Evolutionary conservation across 768 basidiomycete genomes (phyloP).

Genomic region (Tulasnella sp.): DNA sequence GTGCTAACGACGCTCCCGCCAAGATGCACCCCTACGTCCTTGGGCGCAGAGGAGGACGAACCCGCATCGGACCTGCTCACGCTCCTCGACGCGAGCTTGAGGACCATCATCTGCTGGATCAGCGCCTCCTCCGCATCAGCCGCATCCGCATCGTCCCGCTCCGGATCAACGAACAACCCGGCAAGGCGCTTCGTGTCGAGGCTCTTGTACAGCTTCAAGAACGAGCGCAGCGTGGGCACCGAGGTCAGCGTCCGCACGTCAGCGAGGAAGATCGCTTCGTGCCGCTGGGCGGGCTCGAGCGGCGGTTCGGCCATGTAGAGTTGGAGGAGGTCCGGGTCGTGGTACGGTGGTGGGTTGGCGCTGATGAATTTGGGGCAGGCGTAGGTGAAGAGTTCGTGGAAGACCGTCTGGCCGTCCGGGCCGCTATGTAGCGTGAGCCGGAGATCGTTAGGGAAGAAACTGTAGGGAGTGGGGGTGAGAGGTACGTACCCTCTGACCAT

Average conservation of each 20-base stretch:
- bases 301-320: constrained; percentile 43
- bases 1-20: constrained; percentile 84
- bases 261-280: constrained; percentile 76
- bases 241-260: constrained; percentile 71
- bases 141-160: constrained; percentile 35
- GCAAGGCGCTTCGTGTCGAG: constrained; percentile 89
- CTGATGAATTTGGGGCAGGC: constrained; percentile 97
- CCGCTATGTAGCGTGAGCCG: constrained; percentile 27
- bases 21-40: constrained; percentile 50
- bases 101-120: constrained; percentile 93
- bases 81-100: constrained; percentile 84
- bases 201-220: constrained; percentile 93
- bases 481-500: constrained; percentile 73
- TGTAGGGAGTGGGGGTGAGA: not conserved
- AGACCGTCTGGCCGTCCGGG: constrained; percentile 66
- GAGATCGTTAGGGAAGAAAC: too few relatives aligned
- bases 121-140: constrained; percentile 81
- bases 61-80: constrained; percentile 48
- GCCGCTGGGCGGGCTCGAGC: constrained; percentile 75
- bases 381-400: constrained; percentile 88
- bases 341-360: constrained; percentile 91
- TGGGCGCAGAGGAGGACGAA: constrained; percentile 25
- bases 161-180: constrained; percentile 70
- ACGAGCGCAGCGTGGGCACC: constrained; percentile 81
- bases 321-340: constrained; percentile 62